Evolutionary conservation across 2,329 filamentous ascomycete genomes (phyloP).

Genomic region (Aspergillus aculeatus): DNA sequence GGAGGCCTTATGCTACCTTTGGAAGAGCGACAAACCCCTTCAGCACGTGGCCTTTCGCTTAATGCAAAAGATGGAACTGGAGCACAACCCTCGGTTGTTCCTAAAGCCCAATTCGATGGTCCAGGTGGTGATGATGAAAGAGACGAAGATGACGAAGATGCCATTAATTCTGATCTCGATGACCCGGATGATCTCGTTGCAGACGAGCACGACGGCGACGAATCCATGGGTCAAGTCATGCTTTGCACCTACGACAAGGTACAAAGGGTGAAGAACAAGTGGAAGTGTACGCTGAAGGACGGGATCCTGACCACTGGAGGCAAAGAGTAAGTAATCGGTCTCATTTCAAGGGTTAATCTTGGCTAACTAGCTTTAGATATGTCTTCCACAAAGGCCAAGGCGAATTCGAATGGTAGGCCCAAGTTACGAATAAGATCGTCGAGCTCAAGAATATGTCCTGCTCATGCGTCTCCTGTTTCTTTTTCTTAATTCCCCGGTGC

Average conservation of each 20-base stretch:
- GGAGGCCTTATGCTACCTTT: constrained; percentile 48
- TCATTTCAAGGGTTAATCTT: neutral
- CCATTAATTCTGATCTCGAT: constrained; percentile 97
- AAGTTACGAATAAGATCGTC: neutral
- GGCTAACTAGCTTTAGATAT: constrained; percentile 55
- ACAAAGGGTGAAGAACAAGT: constrained; percentile 98
- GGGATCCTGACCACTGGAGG: constrained; percentile 90
- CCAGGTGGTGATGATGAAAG: constrained; percentile 52
- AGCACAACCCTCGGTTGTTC: constrained; percentile 4
- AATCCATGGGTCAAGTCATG: constrained; percentile 84
- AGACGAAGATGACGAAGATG: constrained; percentile 76
- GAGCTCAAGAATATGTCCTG: constrained; percentile 1
- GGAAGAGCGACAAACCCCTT: constrained; percentile 37
- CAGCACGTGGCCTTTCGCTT: constrained; percentile 36
- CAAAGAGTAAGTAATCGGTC: constrained; percentile 65
- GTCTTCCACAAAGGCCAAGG: constrained; percentile 97
- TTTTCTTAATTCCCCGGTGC: neutral
- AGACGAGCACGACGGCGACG: constrained; percentile 84
- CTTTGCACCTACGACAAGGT: constrained; percentile 99
- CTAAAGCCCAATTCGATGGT: constrained; percentile 58
- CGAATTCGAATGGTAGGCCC: constrained; percentile 91
- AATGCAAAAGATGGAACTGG: neutral
- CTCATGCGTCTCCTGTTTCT: neutral
- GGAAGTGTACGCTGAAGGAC: constrained; percentile 98
- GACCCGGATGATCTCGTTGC: constrained; percentile 84